Evolutionary conservation across 306 rosid species (phyloP), one percentile per base, ranked within the genome.

Genomic region (Morella rubra): DNA sequence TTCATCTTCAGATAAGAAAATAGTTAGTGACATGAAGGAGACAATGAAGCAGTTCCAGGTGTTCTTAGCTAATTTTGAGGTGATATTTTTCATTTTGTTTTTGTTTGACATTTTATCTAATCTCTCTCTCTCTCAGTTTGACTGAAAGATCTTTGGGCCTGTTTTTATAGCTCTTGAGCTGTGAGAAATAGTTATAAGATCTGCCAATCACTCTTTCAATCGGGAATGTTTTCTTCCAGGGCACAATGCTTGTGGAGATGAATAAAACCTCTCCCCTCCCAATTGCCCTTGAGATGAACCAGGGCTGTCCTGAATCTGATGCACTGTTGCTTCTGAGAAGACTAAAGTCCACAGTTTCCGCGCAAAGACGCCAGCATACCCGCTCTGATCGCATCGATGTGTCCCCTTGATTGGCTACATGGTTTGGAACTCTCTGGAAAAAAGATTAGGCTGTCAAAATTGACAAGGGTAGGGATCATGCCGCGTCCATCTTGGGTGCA

Each of bases 61-160:
- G 9, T 89, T 90, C 80, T 82, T 95, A 71, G 80, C 80, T 13
- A 89, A 88, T 80, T 95, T 95, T 27, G 98, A 95, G 97, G 98
- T 95, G 84, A 37, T 44, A 72, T 50, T 44, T 56, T 42, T 46
- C 24, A 49, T 32, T 7, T 69, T 1, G n/a, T 8, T 54, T 40
- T 52, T 9, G 16, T 61, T 53, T 51, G 56, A 61, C 24, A 8
- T 69, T 62, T 1, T 20, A 3, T 22, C 51, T 51, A 0, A 9
- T 59, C 50, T 61, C 68, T 40, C 49, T 52, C 47, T 73, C 47
- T 56, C 50, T 15, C 11, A 14, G 69, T 37, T 62, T 40, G 45
- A 40, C 46, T 40, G 22, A 37, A 37, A 62, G 22, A 62, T 62
- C 46, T 7, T 15, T 62, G 2, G 69, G 20, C 46, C 46, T 62